Percentiles rank a stretch among this genome's conserved stretches.
phyloP scores from a whole-genome alignment of 345 rosid genomes.

The Gossypium australe region DNA sequence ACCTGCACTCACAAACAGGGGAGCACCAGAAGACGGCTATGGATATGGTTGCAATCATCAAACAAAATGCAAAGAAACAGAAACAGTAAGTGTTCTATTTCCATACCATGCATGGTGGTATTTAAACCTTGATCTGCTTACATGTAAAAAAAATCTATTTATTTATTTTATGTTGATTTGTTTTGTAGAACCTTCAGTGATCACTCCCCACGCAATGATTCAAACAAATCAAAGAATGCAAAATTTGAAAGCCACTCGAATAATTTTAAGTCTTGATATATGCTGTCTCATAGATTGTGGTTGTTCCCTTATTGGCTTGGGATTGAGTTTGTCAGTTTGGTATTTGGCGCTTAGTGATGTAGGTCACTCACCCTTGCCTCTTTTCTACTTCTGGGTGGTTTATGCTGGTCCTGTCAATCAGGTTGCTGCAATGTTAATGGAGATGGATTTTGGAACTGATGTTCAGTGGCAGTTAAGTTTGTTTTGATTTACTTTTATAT shows the following conservation, averaged over 20 bases:
- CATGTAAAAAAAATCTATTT: background rate
- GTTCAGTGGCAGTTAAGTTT: slow-evolving; percentile 58
- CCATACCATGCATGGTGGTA: background rate
- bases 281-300: slow-evolving; percentile 14
- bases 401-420: slow-evolving; percentile 43
- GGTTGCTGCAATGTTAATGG: slow-evolving; percentile 43
- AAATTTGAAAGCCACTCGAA: slow-evolving; percentile 40
- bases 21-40: slow-evolving; percentile 68
- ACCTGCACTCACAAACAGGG: slow-evolving; percentile 65
- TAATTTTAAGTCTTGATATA: slow-evolving; percentile 28
- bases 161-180: background rate
- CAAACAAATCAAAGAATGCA: slow-evolving; percentile 37
- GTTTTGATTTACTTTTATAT: slow-evolving; percentile 28
- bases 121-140: slow-evolving; percentile 2
- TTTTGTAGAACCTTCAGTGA: slow-evolving; percentile 35
- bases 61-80: slow-evolving; percentile 68
- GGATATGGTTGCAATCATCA: slow-evolving; percentile 57
- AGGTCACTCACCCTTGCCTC: slow-evolving; percentile 32
- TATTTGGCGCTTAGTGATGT: slow-evolving; percentile 26
- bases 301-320: slow-evolving; percentile 18
- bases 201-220: slow-evolving; percentile 35
- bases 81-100: slow-evolving; percentile 37
- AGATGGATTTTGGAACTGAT: slow-evolving; percentile 42
- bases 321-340: slow-evolving; percentile 30
- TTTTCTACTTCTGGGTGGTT: slow-evolving; percentile 38